A percentile compares a stretch with the other conserved stretches of the same genome.
phyloP scores from a whole-genome alignment of 2,329 filamentous ascomycete genomes.

The Fusarium guadeloupense region DNA sequence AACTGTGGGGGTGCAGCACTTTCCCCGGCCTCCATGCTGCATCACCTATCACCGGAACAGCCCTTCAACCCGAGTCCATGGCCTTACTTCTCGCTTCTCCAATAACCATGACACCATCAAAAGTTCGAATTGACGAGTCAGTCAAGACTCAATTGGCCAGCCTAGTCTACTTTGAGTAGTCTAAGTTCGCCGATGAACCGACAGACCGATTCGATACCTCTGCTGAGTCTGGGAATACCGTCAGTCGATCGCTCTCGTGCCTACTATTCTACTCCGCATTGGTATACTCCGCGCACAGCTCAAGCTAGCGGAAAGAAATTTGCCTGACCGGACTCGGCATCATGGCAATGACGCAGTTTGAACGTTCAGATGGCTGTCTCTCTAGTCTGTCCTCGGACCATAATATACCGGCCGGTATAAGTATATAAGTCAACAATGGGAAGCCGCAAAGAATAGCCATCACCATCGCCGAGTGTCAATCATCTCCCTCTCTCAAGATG shows the following conservation, averaged over 20 bases:
- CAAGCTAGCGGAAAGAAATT: conserved; percentile 1
- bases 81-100: neutral
- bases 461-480: conserved; percentile 13
- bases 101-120: conserved; percentile 18
- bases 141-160: neutral
- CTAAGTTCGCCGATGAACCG: conserved; percentile 13
- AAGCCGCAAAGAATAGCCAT: conserved; percentile 1
- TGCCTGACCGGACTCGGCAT: conserved; percentile 6
- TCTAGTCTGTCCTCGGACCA: neutral
- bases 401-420: neutral
- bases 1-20: neutral
- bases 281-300: conserved; percentile 5
- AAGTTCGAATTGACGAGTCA: conserved; percentile 9
- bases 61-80: conserved; percentile 2
- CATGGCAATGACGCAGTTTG: conserved; percentile 27
- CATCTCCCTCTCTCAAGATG: conserved; percentile 23
- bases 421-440: conserved; percentile 23
- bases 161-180: neutral
- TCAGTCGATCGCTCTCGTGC: conserved; percentile 21
- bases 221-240: conserved; percentile 27
- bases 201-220: no score
- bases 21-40: conserved; percentile 20
- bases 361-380: neutral
- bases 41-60: conserved; percentile 34
- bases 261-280: conserved; percentile 27